Base-by-base conservation (phyloP, 2,329 filamentous ascomycete genomes). In the Fusarium sterilihyphosum region DNA sequence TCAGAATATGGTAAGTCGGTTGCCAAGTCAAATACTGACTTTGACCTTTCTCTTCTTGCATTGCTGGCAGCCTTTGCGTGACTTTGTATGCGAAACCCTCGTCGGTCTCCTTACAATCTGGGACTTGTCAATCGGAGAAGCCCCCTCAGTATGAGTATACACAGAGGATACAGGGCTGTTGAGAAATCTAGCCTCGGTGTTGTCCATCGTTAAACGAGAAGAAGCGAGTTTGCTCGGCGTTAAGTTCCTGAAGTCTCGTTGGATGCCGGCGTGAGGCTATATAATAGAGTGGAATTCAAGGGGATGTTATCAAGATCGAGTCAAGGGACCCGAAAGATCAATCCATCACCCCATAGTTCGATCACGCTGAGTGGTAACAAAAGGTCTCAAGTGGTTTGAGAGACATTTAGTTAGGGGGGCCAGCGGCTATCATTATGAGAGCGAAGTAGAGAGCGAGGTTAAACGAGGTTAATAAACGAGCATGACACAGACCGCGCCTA, bases 401-500 rank as follows among this genome's bases (percentile, higher is more conserved):
- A 38, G 22, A 44, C 10, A 18, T 24, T 20, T 5, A 14, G 16
- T 17, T 8, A 35, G 33, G 10, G 26, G 3, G 29, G 14, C 49
- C 29, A 3, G 12, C 17, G n/a, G 46, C 26, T 49, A 18, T 14
- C 8, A 0, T 1, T 11, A 1, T 16, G 7, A 8, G 40, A 67
- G 38, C 65, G 52, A 67, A 17, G 26, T 38, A 13, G 8, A 8
- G 40, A 67, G 38, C 65, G 52, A 67, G 20, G 26, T 49, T 67
- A 26, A 61, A 24, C 65, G 65, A 67, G 29, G 44, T 18, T 17
- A 1, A 53, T 67, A 46, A 67, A 67, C 65, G 65, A 67, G 26
- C 26, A 4, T n/a, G 17, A 18, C 31, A 35, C 17, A 29, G 46
- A n/a, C 37, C 38, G 16, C 2, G 35, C 10, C 52, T 4, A 41